Evolutionary conservation across 176 grass and related monocot genomes (phyloP).

Genomic region (Eremochloa ophiuroides): DNA sequence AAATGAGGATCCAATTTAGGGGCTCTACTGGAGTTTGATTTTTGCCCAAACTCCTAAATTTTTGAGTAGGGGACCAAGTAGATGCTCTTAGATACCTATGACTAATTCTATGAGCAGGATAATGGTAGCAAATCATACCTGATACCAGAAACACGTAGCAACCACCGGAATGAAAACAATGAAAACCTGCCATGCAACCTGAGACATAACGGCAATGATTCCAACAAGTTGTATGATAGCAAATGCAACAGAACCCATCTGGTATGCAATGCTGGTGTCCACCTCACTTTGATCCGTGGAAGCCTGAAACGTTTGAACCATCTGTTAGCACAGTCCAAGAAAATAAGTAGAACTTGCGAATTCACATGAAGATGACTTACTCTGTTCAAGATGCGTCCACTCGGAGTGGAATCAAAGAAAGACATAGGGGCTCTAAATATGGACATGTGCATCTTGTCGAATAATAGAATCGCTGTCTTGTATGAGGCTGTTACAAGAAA

Average conservation of each 20-base stretch:
- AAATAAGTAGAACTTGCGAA: slow-evolving; percentile 19
- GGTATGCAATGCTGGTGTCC: slow-evolving; percentile 50
- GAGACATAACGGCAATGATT: slow-evolving; percentile 88
- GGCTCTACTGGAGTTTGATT: too few species aligned
- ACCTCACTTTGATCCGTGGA: slow-evolving; percentile 80
- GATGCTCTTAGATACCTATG: too few species aligned
- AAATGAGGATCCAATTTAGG: too few species aligned
- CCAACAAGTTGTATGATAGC: slow-evolving; percentile 69
- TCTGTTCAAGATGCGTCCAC: slow-evolving; percentile 75
- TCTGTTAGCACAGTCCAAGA: slow-evolving; percentile 2
- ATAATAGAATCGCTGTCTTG: slow-evolving; percentile 73
- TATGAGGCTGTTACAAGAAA: slow-evolving; percentile 68
- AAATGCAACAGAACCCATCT: slow-evolving; percentile 55
- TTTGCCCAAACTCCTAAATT: too few species aligned
- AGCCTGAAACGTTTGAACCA: slow-evolving; percentile 40
- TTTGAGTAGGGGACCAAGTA: too few species aligned
- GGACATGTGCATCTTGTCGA: slow-evolving; percentile 69
- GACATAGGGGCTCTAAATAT: slow-evolving; percentile 94
- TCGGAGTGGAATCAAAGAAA: slow-evolving; percentile 87
- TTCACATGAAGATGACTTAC: slow-evolving; percentile 35
- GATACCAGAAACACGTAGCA: slow-evolving; percentile 67
- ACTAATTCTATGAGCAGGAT: neutral
- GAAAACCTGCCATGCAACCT: slow-evolving; percentile 86
- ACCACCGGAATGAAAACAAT: slow-evolving; percentile 73
- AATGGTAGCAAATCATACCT: slow-evolving; percentile 41